Evolutionary conservation across 306 rosid genomes (phyloP).

Genomic region (Ochetophila trinervis): DNA sequence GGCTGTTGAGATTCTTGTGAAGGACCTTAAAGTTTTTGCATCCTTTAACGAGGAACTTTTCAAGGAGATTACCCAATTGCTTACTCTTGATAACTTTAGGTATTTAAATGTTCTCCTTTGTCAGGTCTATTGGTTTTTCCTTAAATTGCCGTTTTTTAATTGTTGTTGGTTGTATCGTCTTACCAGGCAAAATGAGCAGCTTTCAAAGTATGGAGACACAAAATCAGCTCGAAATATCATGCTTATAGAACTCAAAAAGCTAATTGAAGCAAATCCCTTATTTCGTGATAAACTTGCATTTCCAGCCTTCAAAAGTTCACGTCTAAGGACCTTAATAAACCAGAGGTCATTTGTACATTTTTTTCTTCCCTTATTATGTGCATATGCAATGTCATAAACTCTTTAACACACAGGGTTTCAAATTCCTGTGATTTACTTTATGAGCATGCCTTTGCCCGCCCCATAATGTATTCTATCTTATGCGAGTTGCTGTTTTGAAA

Average conservation of each 20-base stretch:
- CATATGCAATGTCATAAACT: conserved; percentile 7
- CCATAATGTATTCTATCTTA: background rate
- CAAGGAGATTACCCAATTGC: conserved; percentile 49
- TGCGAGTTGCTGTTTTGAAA: background rate
- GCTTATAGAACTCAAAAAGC: conserved; percentile 46
- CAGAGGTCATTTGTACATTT: conserved; percentile 34
- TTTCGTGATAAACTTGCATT: conserved; percentile 46
- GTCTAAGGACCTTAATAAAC: conserved; percentile 42
- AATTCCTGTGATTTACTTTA: background rate
- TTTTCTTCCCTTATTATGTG: background rate
- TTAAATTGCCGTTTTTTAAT: conserved; percentile 10
- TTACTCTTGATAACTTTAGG: conserved; percentile 49
- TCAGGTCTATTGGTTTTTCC: background rate
- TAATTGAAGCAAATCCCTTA: conserved; percentile 44
- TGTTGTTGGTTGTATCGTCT: background rate
- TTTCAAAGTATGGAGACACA: conserved; percentile 49
- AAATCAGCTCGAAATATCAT: conserved; percentile 46
- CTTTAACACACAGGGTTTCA: background rate
- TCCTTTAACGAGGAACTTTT: conserved; percentile 47
- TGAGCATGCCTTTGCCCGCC: background rate
- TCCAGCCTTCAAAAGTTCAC: conserved; percentile 44
- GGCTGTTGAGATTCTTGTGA: conserved; percentile 48
- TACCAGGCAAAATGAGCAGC: conserved; percentile 50
- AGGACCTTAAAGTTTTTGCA: conserved; percentile 47
- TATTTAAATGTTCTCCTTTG: background rate